A percentile compares a stretch with the other conserved stretches of the same genome.
Evolutionary conservation across 148 eudicot genomes (phyloP).

Genomic region (Rhododendron vialii): DNA sequence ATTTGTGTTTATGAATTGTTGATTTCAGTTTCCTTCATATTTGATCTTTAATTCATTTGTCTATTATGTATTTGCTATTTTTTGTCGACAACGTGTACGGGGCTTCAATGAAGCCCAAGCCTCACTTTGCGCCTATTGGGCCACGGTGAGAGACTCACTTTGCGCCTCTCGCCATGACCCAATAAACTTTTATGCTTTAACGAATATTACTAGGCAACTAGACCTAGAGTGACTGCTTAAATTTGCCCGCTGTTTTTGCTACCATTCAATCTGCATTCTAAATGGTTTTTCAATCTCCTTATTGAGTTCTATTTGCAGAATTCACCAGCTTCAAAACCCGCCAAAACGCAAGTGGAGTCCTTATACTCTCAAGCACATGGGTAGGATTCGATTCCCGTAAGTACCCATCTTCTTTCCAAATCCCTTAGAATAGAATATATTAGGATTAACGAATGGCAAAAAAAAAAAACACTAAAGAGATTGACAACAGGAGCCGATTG

Average conservation of each 20-base stretch:
- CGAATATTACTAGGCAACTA: neutral
- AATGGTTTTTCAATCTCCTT: neutral
- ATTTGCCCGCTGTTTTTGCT: no score
- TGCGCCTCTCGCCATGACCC: neutral
- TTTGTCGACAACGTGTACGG: neutral
- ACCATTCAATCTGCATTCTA: neutral
- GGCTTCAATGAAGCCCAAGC: neutral
- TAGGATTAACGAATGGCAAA: no score
- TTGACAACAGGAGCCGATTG: constrained; percentile 55
- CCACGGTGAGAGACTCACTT: no score
- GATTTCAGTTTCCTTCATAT: neutral
- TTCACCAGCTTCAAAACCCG: constrained; percentile 31
- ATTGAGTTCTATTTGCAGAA: constrained; percentile 27
- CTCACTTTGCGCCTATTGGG: neutral
- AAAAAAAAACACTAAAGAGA: constrained; percentile 13
- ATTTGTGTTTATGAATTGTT: neutral
- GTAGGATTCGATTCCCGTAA: no score
- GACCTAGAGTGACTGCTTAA: neutral
- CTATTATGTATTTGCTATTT: no score
- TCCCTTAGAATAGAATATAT: no score
- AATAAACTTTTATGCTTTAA: neutral
- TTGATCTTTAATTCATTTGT: neutral
- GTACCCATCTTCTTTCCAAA: no score
- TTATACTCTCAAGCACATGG: no score
- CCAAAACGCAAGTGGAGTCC: no score